Base-by-base conservation (phyloP, 495 filamentous ascomycete genomes). In the Aspergillus bertholletiae region DNA sequence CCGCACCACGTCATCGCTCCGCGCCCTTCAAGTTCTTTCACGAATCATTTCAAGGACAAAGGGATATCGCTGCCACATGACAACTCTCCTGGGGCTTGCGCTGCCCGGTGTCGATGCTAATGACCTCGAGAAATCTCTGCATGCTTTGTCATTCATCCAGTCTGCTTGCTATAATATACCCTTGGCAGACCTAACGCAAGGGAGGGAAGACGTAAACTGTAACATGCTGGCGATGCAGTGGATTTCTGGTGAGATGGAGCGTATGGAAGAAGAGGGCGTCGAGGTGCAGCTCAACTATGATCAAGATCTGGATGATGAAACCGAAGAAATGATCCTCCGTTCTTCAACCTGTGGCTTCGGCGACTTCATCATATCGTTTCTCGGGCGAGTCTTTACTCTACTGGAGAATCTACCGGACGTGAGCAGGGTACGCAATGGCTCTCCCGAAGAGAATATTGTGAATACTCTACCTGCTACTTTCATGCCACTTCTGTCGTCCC, bases 91-190 rank as follows among this genome's bases (percentile, higher is more conserved):
- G 18, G 95, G 93, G 7, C 80, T 99, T 51, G 90, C 94, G 2
- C 77, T 99, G 34, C 94, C 94, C 1, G 94, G 94, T 27, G 95
- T 99, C 48, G 94, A 99, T 73, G 93, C 94, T 27, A 99, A 99
- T 68, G 94, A 99, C 71, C 78, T 99, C 27, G 90, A 93, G 57
- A 99, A 99, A 73, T 97, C 94, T 18, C 77, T 96, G 49, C 89
- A 96, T 69, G 93, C 93, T 2, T 76, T 99, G 46, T 88, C 92
- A 50, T 97, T 96, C 65, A 92, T 99, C 43, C 94, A 97, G 73
- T 84, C 88, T 30, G 88, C 96, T 26, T 89, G 90, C 53, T 97
- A 97, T 73, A 95, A 89, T 56, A 92, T 99, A 20, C 95, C 94
- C 4, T 88, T 99, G 60, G 80, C 85, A 55, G 88, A 95, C 60